Conservation (phyloP, 805 yeast genomes). For the Myxozyma melibiosi region DNA sequence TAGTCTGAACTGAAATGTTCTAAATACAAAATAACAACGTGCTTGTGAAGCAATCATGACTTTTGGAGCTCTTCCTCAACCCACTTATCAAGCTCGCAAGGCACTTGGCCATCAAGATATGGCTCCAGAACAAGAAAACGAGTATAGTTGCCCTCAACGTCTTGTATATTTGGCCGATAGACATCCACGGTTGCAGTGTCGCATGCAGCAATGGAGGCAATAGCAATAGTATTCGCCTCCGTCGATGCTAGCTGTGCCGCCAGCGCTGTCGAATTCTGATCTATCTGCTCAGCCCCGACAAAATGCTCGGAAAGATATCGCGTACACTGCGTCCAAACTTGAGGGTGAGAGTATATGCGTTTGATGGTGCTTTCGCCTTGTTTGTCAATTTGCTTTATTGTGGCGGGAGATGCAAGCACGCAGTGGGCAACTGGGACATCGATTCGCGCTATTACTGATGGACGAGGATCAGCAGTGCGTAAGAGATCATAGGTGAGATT, state of each 20-base stretch:
- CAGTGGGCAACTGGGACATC: constrained; percentile 83
- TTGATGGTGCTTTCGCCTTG: constrained; percentile 45
- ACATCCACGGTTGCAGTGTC: constrained; percentile 60
- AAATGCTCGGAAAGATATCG: constrained; percentile 51
- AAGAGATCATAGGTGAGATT: constrained; percentile 80
- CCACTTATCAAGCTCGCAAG: constrained; percentile 12
- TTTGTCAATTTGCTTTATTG: constrained; percentile 3
- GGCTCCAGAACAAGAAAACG: constrained; percentile 61
- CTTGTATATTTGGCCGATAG: constrained; percentile 62
- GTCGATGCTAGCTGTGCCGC: constrained; percentile 70
- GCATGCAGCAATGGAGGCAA: constrained; percentile 72
- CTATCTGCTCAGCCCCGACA: constrained; percentile 54
- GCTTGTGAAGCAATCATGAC: neutral
- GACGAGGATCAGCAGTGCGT: constrained; percentile 60
- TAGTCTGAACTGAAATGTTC: too few relatives aligned
- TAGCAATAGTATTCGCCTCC: constrained; percentile 59
- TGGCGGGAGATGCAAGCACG: constrained; percentile 48
- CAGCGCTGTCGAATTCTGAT: constrained; percentile 76
- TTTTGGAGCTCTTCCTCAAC: constrained; percentile 5
- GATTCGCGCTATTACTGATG: constrained; percentile 67
- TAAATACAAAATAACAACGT: too few relatives aligned
- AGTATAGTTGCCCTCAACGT: constrained; percentile 75
- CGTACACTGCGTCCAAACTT: constrained; percentile 93
- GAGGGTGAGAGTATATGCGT: constrained; percentile 87
- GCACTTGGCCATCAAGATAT: constrained; percentile 3